phyloP scores from a whole-genome alignment of 768 basidiomycete genomes.

The Lactarius hatsudake region DNA sequence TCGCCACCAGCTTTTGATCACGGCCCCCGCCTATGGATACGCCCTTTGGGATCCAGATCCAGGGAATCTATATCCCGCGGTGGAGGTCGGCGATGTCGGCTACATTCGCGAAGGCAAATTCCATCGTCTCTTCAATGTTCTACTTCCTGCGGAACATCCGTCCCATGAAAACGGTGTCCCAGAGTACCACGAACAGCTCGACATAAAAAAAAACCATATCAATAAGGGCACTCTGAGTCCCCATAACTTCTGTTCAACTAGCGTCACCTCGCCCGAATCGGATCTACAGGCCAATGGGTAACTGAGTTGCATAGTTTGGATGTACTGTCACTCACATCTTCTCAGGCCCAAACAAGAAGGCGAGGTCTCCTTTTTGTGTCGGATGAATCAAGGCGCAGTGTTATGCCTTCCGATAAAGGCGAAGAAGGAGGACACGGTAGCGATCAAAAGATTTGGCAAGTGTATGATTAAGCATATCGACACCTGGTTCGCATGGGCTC shows the following conservation, averaged over 20 bases:
- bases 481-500: no score
- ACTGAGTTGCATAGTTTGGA: background rate
- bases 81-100: background rate
- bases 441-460: background rate
- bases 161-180: background rate
- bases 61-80: background rate
- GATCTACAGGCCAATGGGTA: background rate
- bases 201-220: background rate
- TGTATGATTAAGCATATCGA: background rate
- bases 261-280: background rate
- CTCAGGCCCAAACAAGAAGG: background rate
- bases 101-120: background rate
- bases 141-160: background rate
- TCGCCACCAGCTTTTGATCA: background rate
- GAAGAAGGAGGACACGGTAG: background rate
- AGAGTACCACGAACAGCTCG: background rate
- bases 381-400: background rate
- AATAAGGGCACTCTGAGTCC: background rate
- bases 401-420: background rate
- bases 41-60: background rate
- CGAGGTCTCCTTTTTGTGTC: background rate
- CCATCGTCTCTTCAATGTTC: background rate
- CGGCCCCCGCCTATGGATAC: background rate
- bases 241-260: background rate
- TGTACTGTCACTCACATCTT: background rate